Evolutionary conservation across 768 basidiomycete species (phyloP), one percentile per base, ranked within the genome.

Genomic region (Xerocomellus dryophilus): DNA sequence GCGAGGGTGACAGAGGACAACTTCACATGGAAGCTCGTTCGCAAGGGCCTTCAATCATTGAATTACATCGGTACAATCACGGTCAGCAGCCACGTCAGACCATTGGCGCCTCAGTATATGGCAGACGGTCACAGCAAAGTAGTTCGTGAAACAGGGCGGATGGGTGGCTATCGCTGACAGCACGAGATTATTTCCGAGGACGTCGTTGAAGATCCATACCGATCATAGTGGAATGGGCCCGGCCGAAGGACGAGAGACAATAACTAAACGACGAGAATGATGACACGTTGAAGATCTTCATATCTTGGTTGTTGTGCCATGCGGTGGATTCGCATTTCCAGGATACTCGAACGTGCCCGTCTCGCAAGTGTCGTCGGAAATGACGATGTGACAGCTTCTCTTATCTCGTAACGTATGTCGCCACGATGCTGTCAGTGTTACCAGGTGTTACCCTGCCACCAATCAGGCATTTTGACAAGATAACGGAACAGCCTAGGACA

Each of bases 391-490:
- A 38, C 52, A 35, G 44, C 47, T 35, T 15, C 43, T 50, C 47
- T 64, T 62, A 65, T 61, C 62, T 51, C 41, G 27, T 25, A 42
- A 12, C 31, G 56, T 51, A 9, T 35, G 42, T 45, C 7, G 42
- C 25, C 25, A 25, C 25, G 25, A 25, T 34, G 23, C 61, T 64
- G 62, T 46, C 56, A 50, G n/a, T 43, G 38, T 32, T 14, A 20
- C n/a, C 12, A 54, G 47, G n/a, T 43, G 38, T 32, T 14, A 20
- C n/a, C 12, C 35, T 12, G 41, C 43, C 45, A 41, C 52, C 38
- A 7, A 35, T 38, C 32, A 34, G 23, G 10, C 34, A 18, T 51
- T 49, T 52, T 61, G 57, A 56, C 63, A 59, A 32, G 63, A 65
- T 66, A 60, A 52, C 49, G 18, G 2, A 23, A 20, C 39, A 10